Evolutionary conservation across 371 early-diverging fungal species (phyloP).

Genomic region (Cokeromyces recurvatus): DNA sequence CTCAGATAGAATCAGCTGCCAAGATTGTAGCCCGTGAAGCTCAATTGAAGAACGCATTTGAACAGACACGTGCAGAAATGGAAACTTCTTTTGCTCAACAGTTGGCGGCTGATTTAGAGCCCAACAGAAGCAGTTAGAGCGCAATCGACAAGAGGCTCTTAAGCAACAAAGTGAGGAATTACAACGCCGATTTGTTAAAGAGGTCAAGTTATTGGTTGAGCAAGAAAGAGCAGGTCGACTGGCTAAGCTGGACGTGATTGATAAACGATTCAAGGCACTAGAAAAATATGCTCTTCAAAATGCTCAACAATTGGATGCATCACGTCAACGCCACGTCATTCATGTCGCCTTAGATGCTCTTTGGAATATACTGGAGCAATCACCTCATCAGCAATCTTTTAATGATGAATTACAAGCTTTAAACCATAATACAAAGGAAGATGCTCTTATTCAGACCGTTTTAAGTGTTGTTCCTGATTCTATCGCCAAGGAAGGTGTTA

Average conservation of each 20-base stretch:
- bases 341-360: slow-evolving; percentile 45
- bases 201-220: slow-evolving; percentile 76
- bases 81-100: slow-evolving; percentile 23
- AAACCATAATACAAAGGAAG: slow-evolving; percentile 49
- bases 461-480: slow-evolving; percentile 52
- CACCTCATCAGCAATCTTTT: slow-evolving; percentile 46
- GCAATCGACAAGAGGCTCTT: slow-evolving; percentile 39
- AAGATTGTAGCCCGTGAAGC: slow-evolving; percentile 29
- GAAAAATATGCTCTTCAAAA: slow-evolving; percentile 56
- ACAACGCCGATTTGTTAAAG: slow-evolving; percentile 55
- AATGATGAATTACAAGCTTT: slow-evolving; percentile 62
- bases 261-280: slow-evolving; percentile 68
- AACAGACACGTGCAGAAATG: slow-evolving; percentile 29
- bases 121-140: slow-evolving; percentile 32
- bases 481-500: slow-evolving; percentile 55
- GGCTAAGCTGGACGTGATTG: slow-evolving; percentile 75
- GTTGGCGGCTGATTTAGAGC: slow-evolving; percentile 31
- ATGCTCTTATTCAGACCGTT: slow-evolving; percentile 54
- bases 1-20: slow-evolving; percentile 13
- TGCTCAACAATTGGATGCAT: slow-evolving; percentile 45
- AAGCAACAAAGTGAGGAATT: slow-evolving; percentile 42
- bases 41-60: slow-evolving; percentile 37
- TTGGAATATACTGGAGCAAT: slow-evolving; percentile 28
- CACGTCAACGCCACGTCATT: slow-evolving; percentile 46
- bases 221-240: slow-evolving; percentile 85